Evolutionary conservation across 2,329 filamentous ascomycete genomes (phyloP).

Genomic region (Lojkania enalia): DNA sequence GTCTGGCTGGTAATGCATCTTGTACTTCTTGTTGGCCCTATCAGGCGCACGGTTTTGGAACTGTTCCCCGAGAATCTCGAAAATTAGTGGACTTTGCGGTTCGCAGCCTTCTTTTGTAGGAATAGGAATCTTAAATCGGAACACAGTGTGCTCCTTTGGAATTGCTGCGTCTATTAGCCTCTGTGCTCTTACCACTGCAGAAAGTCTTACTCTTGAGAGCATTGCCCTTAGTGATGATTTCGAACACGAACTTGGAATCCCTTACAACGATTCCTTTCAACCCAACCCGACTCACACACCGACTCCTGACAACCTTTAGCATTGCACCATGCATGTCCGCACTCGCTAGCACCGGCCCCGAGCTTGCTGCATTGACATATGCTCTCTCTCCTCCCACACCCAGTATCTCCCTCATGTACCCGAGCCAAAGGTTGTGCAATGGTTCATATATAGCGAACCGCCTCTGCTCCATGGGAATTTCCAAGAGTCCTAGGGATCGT

Average conservation of each 20-base stretch:
- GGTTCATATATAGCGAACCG: slow-evolving; percentile 78
- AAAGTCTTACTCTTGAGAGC: slow-evolving; percentile 72
- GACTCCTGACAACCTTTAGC: slow-evolving; percentile 79
- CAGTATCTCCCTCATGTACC: slow-evolving; percentile 82
- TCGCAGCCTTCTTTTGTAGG: slow-evolving; percentile 25
- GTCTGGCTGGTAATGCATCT: slow-evolving; percentile 75
- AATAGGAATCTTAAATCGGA: slow-evolving; percentile 71
- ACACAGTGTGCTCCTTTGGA: slow-evolving; percentile 88
- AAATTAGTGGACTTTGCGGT: slow-evolving; percentile 60
- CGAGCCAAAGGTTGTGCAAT: slow-evolving; percentile 77
- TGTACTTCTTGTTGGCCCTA: slow-evolving; percentile 89
- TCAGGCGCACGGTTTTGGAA: slow-evolving; percentile 83
- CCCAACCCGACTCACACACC: slow-evolving; percentile 80
- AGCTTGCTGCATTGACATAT: slow-evolving; percentile 61
- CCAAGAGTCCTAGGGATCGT: slow-evolving; percentile 71
- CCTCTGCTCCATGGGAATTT: slow-evolving; percentile 68
- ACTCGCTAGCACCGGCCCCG: slow-evolving; percentile 72
- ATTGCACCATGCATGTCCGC: slow-evolving; percentile 91
- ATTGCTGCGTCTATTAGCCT: slow-evolving; percentile 57
- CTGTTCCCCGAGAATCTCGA: slow-evolving; percentile 86
- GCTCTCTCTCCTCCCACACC: slow-evolving; percentile 53
- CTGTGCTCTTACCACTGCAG: background rate
- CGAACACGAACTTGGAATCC: slow-evolving; percentile 84
- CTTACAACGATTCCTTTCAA: slow-evolving; percentile 83
- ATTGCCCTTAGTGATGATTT: slow-evolving; percentile 74